These are phyloP conservation scores for Zopfia rhizophila DNA, from an alignment of 2,329 filamentous ascomycete species.

Conservation along the genomic window DNA sequence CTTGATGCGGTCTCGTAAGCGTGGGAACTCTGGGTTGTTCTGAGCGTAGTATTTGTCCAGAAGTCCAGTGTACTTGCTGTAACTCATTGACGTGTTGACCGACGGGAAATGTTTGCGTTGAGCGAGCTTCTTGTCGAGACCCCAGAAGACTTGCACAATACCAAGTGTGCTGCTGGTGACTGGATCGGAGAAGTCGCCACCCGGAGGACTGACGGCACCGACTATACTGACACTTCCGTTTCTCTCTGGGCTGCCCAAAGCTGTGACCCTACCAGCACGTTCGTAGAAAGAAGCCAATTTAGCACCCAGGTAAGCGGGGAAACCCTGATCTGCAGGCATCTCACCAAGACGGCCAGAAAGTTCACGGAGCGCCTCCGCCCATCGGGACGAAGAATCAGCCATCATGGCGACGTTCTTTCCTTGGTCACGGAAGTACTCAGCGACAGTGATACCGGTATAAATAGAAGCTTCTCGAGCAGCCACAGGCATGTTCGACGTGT, in stretches of 20 bases:
- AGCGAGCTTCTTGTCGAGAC: slow-evolving; percentile 98
- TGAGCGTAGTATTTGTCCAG: slow-evolving; percentile 96
- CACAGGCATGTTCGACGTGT: slow-evolving; percentile 99
- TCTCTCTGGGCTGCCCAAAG: slow-evolving; percentile 88
- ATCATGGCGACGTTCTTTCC: slow-evolving; percentile 99
- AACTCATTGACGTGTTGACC: slow-evolving; percentile 93
- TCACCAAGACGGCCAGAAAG: slow-evolving; percentile 98
- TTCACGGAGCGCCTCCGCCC: slow-evolving; percentile 98
- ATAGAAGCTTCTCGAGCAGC: slow-evolving; percentile 98
- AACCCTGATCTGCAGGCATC: slow-evolving; percentile 99
- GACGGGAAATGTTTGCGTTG: slow-evolving; percentile 99
- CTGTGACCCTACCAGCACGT: slow-evolving; percentile 87
- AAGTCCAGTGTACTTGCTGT: slow-evolving; percentile 93
- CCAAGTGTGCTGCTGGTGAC: slow-evolving; percentile 92
- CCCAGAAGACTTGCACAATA: slow-evolving; percentile 99
- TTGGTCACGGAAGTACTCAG: slow-evolving; percentile 97
- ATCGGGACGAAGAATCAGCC: slow-evolving; percentile 97
- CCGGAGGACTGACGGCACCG: slow-evolving; percentile 94
- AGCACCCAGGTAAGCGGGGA: slow-evolving; percentile 95
- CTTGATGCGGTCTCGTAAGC: slow-evolving; percentile 90
- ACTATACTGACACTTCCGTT: slow-evolving; percentile 96
- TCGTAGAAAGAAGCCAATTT: slow-evolving; percentile 99
- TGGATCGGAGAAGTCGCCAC: slow-evolving; percentile 98
- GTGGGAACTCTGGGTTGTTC: slow-evolving; percentile 92
- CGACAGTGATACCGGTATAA: slow-evolving; percentile 94